Evolutionary conservation across 169 alveolate species (phyloP), one percentile per base, ranked within the genome.

Genomic region (Eimeria praecox): DNA sequence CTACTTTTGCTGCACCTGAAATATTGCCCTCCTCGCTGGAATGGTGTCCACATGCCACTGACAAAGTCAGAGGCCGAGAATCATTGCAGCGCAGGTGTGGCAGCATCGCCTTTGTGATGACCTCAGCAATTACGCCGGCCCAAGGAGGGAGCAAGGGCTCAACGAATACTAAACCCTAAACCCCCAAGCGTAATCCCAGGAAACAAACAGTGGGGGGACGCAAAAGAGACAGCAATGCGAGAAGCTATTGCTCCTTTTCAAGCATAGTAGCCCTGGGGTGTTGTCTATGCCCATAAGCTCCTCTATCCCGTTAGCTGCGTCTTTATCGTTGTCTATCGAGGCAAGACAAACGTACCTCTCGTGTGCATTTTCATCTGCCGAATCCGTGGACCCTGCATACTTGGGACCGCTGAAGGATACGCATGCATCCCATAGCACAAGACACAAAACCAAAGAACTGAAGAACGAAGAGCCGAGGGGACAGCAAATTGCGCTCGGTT

Each of bases 321-420:
- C 3, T 20, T 54, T 14, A 8, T 42, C 30, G 85, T 27, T 42
- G 46, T 27, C 12, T 35, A 27, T 24, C 46, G 3, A 49, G 86
- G 49, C 33, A 40, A 38, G 35, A 44, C 22, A 38, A 2, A 40
- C 86, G 12, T 44, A 49, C 92, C 78, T 33, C 92, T 27, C 1
- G 77, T 56, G 54, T 85, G 56, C 49, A 20, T 6, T 78, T 85
- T 85, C 92, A 49, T 54, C 5, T 69, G 92, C 78, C 33, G 30
- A 20, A 85, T 77, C 62, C 78, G 56, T 33, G 92, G 27, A 18
- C 78, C 20, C 49, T 35, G 46, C 54, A 85, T 6, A 8, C 35
- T 35, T 46, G 92, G 73, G 54, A 85, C 44, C 33, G 92, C 92
- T 85, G 92, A 20, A 30, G 16, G 22, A 56, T 5, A n/a, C 59